Base-by-base conservation (phyloP, 1,139 yeast genomes). In the Diutina rugosa region DNA sequence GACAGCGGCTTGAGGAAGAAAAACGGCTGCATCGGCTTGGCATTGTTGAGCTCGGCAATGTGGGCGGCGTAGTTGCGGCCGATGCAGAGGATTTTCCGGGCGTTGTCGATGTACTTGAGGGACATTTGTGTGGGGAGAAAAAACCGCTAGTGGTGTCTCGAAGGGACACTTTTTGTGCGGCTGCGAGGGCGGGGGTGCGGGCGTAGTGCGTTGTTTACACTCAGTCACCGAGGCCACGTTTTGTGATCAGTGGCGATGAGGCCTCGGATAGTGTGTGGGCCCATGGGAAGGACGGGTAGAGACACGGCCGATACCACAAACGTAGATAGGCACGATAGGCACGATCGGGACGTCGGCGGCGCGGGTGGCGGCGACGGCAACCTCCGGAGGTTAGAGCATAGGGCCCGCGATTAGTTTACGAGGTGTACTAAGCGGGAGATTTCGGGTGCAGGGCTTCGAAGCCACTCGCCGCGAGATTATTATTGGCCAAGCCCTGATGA, bases 51-150 rank as follows among this genome's bases (percentile, higher is more conserved):
- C 69, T 93, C 99, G 62, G 87, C 82, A 68, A 90, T 88, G 65
- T 93, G 99, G 49, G 96, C 98, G 6, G 90, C 96, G 68, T 90
- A 93, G 71, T 93, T 93, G 63, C 99, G 85, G 55, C 99, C 99
- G 61, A 93, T 91, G 70, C 99, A 93, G 51, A 93, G 80, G 67
- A 91, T 82, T 72, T 93, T 93, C 55, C 87, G 78, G 2, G 95
- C 95, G 45, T 74, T 69, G 59, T 80, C 82, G 51, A 84, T 73
- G 66, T 85, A 88, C 49, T 77, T 72, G 65, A 77, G 76, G 16
- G 86, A 77, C 86, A 81, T 81, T 4, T 18, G 26, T 29, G 16
- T 32, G 53, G 28, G 44, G 38, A 14, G n/a, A 16, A 29, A 35
- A 35, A 35, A 21, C 26, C 26, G 41, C 10, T 35, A 21, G 26